Evolutionary conservation across 1,284 basidiomycete genomes (phyloP), one percentile per base, ranked within the genome.

Genomic region (Ustilago crameri): DNA sequence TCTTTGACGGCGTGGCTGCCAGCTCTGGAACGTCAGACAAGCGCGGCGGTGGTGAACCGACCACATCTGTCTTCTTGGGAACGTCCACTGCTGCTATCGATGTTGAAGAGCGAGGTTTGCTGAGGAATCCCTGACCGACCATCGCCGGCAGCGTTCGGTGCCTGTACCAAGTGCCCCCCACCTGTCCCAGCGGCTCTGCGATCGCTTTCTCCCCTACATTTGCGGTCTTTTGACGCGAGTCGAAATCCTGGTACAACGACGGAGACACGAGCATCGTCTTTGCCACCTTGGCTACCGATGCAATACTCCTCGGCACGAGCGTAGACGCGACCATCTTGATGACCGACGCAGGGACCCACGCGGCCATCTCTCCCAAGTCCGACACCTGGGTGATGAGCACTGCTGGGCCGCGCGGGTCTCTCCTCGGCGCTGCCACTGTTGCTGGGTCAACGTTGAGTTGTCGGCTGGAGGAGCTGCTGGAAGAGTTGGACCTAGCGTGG

Each of bases 311-410:
- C 0, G 78, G 78, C 18, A 80, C 78, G 44, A 80, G 32, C 1
- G 78, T 76, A 2, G 59, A 63, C 2, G 76, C 76, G 38, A 80
- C 78, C 78, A 80, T 78, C 50, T 66, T 68, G 51, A 80, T 68
- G 26, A 78, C 72, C 9, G 68, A 70, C 3, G 74, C 53, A 0
- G 78, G 78, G 8, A 80, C 72, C 78, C 78, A 80, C 17, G 76
- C 65, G 1, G 78, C 76, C 53, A 74, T 66, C 27, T 74, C 68
- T 3, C 78, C 78, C 8, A 80, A 65, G 42, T 80, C 76, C 3
- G 71, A 75, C 20, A 80, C 62, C 51, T 80, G 78, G 3, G 78
- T 80, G 35, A 80, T 64, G 7, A 53, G 37, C 5, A 78, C 63
- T 4, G 68, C 76, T 14, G 65, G 52, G 2, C 70, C 70, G 3